Evolutionary conservation across 805 yeast genomes (phyloP).

Genomic region (Nakazawaea anatomiae): DNA sequence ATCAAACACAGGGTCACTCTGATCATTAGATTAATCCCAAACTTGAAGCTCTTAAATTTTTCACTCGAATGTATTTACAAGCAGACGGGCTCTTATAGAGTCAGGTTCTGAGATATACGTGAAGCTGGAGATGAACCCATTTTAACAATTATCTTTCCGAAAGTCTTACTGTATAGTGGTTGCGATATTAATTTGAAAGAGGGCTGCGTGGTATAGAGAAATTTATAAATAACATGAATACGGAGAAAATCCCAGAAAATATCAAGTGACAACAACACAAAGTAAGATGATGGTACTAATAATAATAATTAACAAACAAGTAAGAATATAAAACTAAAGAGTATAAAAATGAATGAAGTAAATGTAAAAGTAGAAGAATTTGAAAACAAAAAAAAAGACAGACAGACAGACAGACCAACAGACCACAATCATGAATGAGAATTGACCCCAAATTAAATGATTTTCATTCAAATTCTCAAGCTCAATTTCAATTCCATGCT

Average conservation of each 20-base stretch:
- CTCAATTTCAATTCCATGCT: not conserved
- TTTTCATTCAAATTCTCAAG: not conserved
- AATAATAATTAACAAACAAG: not conserved
- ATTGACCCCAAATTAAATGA: not conserved
- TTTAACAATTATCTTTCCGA: no score
- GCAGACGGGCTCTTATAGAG: no score
- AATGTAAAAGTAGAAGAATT: not conserved
- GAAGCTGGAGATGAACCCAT: no score
- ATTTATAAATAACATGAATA: no score
- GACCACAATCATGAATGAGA: not conserved
- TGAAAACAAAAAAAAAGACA: not conserved
- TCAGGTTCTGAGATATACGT: no score
- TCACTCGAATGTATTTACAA: no score
- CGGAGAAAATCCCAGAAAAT: not conserved
- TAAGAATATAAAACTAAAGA: not conserved
- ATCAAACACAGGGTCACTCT: no score
- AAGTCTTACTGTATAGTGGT: no score
- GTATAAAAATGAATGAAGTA: not conserved
- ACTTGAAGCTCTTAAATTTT: no score
- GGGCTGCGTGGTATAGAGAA: no score
- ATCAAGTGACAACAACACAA: constrained; percentile 1
- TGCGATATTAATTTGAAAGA: no score
- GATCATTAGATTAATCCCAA: no score
- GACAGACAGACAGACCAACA: not conserved
- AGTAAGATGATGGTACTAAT: not conserved